Percentiles rank a stretch among this genome's conserved stretches.
Conservation (phyloP, 2,329 filamentous ascomycete genomes). For the Zopfia rhizophila region DNA sequence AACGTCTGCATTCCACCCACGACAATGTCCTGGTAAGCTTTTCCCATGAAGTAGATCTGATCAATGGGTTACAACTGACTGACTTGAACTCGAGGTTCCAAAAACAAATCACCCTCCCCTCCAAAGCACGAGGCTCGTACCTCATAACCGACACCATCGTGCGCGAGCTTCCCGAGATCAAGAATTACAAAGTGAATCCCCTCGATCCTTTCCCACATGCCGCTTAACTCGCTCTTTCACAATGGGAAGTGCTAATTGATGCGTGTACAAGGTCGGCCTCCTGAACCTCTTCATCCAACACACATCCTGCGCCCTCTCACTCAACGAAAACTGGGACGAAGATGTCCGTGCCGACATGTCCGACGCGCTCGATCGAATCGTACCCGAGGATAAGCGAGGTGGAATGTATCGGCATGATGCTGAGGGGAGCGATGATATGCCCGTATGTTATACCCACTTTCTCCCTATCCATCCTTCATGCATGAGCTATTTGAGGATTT, state of each 20-base stretch:
- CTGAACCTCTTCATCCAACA: constrained; percentile 95
- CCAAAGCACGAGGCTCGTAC: constrained; percentile 83
- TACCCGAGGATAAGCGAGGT: constrained; percentile 73
- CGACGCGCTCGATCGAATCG: constrained; percentile 90
- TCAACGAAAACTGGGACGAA: constrained; percentile 91
- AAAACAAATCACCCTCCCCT: constrained; percentile 82
- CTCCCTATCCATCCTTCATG: not conserved
- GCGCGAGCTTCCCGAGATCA: constrained; percentile 79
- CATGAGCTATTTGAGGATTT: not conserved
- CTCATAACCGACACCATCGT: constrained; percentile 84
- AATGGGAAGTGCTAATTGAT: no score
- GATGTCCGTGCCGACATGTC: constrained; percentile 95
- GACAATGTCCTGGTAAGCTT: constrained; percentile 44
- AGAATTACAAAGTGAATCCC: constrained; percentile 83
- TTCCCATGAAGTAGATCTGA: not conserved
- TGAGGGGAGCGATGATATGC: constrained; percentile 94
- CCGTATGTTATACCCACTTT: constrained; percentile 62
- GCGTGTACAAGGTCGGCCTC: no score
- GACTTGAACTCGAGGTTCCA: constrained; percentile 65
- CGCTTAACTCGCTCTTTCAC: constrained; percentile 60
- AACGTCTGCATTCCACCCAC: constrained; percentile 36
- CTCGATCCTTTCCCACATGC: not conserved
- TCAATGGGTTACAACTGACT: constrained; percentile 1
- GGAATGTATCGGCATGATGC: constrained; percentile 84
- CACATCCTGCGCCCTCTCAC: constrained; percentile 86